phyloP scores from a whole-genome alignment of 2,329 filamentous ascomycete genomes.

The Fusarium subtropicale region DNA sequence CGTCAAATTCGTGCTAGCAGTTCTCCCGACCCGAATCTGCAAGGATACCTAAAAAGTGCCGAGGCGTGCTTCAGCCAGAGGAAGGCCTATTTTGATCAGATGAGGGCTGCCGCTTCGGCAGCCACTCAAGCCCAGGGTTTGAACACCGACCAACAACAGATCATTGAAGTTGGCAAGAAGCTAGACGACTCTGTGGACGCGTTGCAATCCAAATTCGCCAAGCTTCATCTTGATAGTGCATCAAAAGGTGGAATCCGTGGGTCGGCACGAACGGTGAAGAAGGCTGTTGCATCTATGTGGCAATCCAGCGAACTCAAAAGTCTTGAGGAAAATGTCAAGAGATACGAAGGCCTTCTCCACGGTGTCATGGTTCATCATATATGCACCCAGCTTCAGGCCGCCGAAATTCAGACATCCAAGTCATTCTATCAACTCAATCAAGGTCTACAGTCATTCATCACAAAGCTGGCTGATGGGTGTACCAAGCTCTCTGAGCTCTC shows the following conservation, averaged over 20 bases:
- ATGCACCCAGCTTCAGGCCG: neutral
- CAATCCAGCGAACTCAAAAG: neutral
- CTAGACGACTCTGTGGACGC: neutral
- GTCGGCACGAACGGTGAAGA: fast-evolving
- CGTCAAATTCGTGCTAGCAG: neutral
- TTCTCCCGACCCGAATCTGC: neutral
- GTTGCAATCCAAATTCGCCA: neutral
- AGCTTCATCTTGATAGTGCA: neutral
- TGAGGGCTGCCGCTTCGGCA: neutral
- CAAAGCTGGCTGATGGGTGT: fast-evolving
- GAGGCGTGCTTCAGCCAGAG: neutral
- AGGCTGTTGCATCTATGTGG: fast-evolving
- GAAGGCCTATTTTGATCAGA: neutral
- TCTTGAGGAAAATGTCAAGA: neutral
- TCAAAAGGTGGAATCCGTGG: neutral
- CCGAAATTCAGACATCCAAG: neutral
- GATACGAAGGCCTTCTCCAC: neutral
- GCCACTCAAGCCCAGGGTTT: fast-evolving
- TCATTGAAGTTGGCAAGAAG: neutral
- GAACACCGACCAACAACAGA: neutral
- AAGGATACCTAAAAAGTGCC: neutral
- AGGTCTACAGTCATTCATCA: neutral
- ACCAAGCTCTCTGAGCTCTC: fast-evolving
- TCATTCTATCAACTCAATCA: fast-evolving
- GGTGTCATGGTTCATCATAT: fast-evolving